Evolutionary conservation across 2,329 filamentous ascomycete genomes (phyloP), one percentile per base, ranked within the genome.

Genomic region (Ophiocordyceps robertsii): DNA sequence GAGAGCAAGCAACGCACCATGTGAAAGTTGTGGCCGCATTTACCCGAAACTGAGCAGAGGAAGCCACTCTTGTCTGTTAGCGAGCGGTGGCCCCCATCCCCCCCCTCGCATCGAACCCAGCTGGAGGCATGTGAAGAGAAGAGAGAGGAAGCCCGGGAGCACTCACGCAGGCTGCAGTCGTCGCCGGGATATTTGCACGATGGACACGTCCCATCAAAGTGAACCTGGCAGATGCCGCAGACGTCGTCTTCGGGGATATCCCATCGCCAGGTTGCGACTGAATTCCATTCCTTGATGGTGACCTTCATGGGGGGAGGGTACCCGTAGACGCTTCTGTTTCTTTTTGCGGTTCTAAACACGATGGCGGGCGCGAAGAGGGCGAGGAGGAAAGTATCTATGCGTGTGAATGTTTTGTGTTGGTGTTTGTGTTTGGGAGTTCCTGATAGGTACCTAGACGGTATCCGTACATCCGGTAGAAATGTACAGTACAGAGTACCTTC

Each of bases 181-280:
- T 98, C 92, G 44, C 92, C 92, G 13, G 92, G 92, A 58, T 88
- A 96, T 72, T 93, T 95, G 79, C 92, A 98, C 43, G 88, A 93
- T 38, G 92, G 89, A 68, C 92, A 98, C 24, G 92, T 96, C 46
- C 89, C 90, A 61, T 98, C 92, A 59, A 96, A 98, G 56, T 95
- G 85, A 48, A 94, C 89, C 59, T 94, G 90, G 65, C 92, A 98
- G 66, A 98, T 98, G 54, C 92, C 92, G 55, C 92, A 98, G 48
- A 96, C 89, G 60, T 98, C 90, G 66, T 95, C 90, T 55, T 95
- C 88, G 21, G 90, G 88, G 56, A 96, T 85, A 60, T 96, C 86
- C 92, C 92, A 98, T 50, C 86, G 81, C 92, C 92, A 98, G 43
- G 88, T 90, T 16, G 92, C 92, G 48, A 98, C 87, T 4, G 88